phyloP scores from a whole-genome alignment of 176 grass and related monocot species.

The Juncus inflexus region DNA sequence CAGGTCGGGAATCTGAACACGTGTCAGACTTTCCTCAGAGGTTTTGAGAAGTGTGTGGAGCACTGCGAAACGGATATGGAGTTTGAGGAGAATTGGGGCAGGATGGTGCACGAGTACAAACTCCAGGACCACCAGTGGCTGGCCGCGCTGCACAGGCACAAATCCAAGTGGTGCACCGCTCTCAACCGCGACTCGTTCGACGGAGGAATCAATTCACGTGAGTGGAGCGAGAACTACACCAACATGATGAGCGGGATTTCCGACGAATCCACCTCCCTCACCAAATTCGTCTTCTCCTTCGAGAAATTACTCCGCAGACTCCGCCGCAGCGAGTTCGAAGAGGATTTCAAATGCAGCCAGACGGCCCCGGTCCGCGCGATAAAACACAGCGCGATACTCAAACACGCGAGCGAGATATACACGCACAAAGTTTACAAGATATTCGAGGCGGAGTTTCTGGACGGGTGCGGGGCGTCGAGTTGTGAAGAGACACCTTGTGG shows the following conservation, averaged over 20 bases:
- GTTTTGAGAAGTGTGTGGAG: conserved; percentile 68
- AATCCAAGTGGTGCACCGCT: conserved; percentile 63
- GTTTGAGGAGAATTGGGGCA: conserved; percentile 56
- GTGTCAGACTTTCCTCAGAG: conserved; percentile 64
- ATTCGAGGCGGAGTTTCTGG: conserved; percentile 78
- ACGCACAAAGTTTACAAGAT: conserved; percentile 77
- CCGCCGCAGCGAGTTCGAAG: conserved; percentile 65
- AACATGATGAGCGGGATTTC: conserved; percentile 69
- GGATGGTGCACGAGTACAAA: conserved; percentile 50
- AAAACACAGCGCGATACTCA: conserved; percentile 75
- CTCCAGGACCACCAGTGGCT: conserved; percentile 65
- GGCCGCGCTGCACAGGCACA: conserved; percentile 47
- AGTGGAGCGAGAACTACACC: conserved; percentile 64
- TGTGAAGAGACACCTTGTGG: conserved; percentile 52
- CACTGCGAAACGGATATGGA: conserved; percentile 61
- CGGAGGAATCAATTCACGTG: conserved; percentile 69
- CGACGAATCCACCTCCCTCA: conserved; percentile 70
- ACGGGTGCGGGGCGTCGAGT: conserved; percentile 73
- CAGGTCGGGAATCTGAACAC: conserved; percentile 65
- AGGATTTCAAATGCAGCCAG: conserved; percentile 79
- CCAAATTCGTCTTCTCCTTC: conserved; percentile 57
- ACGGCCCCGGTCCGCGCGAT: conserved; percentile 73
- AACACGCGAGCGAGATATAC: conserved; percentile 62
- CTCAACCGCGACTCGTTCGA: conserved; percentile 84
- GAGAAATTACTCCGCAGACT: conserved; percentile 64